phyloP scores from a whole-genome alignment of 371 early-diverging fungal species.

The Cokeromyces recurvatus region DNA sequence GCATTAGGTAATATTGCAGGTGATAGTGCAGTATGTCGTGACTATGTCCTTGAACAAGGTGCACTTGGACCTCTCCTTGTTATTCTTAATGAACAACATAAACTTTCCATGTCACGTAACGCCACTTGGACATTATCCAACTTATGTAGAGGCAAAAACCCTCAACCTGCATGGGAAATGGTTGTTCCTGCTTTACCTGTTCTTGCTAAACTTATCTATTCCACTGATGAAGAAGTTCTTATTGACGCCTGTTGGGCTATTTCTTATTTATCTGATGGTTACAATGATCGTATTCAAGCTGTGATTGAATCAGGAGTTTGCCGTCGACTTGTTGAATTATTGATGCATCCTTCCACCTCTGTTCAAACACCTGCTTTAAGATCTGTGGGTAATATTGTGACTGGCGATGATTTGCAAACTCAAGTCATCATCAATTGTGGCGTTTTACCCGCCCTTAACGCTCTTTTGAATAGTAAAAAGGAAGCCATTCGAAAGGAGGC shows the following conservation, averaged over 20 bases:
- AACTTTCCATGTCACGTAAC: constrained; percentile 94
- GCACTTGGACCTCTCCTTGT: constrained; percentile 80
- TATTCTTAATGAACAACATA: constrained; percentile 83
- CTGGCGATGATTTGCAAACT: constrained; percentile 98
- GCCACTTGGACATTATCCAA: constrained; percentile 99
- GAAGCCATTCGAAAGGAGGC: constrained; percentile 98
- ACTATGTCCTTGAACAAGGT: constrained; percentile 85
- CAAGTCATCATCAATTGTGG: constrained; percentile 93
- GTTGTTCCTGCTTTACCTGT: constrained; percentile 84
- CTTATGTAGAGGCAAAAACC: constrained; percentile 98
- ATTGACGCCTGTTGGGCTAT: constrained; percentile 99
- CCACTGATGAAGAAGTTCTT: constrained; percentile 93
- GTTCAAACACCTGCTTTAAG: constrained; percentile 98
- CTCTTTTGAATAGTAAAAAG: constrained; percentile 80
- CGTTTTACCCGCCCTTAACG: constrained; percentile 77
- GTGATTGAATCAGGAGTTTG: constrained; percentile 96
- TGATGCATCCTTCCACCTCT: constrained; percentile 77
- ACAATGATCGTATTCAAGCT: constrained; percentile 93
- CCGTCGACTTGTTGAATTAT: constrained; percentile 89
- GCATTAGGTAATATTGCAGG: constrained; percentile 99
- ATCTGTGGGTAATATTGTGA: constrained; percentile 99
- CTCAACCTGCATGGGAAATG: constrained; percentile 87
- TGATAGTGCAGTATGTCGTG: constrained; percentile 94
- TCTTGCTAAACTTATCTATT: constrained; percentile 85
- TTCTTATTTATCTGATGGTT: constrained; percentile 97